Conservation (phyloP, 78 protist genomes). For the slime mould (Dictyostelium discoideum) region DNA sequence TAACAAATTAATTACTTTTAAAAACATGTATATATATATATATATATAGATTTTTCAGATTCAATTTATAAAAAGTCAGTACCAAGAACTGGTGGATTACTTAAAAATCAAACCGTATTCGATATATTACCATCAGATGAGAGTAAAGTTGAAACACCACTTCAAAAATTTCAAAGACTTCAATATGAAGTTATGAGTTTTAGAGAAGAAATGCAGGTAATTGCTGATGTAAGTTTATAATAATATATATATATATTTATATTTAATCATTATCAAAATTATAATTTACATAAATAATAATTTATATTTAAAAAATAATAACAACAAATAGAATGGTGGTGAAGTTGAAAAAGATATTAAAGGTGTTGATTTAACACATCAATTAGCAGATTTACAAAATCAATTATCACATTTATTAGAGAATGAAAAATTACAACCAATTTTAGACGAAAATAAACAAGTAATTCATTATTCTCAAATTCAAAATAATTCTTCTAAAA, state of each 20-base stretch:
- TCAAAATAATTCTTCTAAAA: conserved; percentile 27
- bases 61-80: conserved; percentile 38
- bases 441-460: conserved; percentile 61
- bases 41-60: conserved; percentile 66
- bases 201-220: conserved; percentile 26
- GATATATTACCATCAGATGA: conserved; percentile 48
- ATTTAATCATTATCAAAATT: too few species aligned
- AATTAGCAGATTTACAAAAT: conserved; percentile 63
- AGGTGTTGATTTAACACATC: conserved; percentile 55
- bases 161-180: conserved; percentile 71
- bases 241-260: too few species aligned
- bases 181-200: conserved; percentile 64
- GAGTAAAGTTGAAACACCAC: conserved; percentile 48
- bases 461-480: conserved; percentile 69
- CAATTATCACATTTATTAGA: conserved; percentile 39
- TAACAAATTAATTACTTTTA: background rate
- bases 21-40: too few species aligned
- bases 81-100: background rate
- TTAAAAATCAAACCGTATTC: conserved; percentile 33
- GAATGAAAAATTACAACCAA: conserved; percentile 52
- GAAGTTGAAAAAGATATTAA: conserved; percentile 68
- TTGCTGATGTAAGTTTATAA: conserved; percentile 29
- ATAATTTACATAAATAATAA: background rate
- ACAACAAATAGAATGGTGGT: background rate
- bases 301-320: background rate